phyloP scores from a whole-genome alignment of 345 rosid species.

The Nasturtium officinale region DNA sequence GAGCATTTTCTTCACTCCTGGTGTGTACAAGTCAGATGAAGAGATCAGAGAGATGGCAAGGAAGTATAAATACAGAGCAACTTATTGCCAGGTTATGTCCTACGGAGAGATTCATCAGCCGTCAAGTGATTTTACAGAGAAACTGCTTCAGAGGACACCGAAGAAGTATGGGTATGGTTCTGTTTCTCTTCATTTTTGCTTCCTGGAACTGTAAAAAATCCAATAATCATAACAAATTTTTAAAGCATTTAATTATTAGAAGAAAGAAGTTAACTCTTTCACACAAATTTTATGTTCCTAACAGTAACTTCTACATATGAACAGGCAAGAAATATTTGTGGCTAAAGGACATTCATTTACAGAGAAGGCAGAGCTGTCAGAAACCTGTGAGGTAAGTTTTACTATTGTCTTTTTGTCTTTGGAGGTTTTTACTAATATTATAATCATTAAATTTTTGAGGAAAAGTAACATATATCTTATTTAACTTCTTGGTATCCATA shows the following conservation, averaged over 20 bases:
- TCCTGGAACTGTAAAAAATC: neutral
- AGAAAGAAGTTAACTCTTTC: too few relatives aligned
- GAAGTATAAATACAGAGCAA: conserved; percentile 68
- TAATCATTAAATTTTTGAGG: neutral
- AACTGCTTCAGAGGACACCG: neutral
- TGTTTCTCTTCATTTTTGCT: conserved; percentile 8
- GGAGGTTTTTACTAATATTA: neutral
- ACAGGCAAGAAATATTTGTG: conserved; percentile 23
- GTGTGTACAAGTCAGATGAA: conserved; percentile 30
- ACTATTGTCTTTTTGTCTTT: too few relatives aligned
- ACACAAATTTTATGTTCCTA: neutral
- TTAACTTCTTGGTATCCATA: conserved; percentile 19
- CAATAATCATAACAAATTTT: neutral
- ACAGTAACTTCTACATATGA: neutral
- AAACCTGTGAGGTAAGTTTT: conserved; percentile 37
- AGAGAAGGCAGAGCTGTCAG: conserved; percentile 31
- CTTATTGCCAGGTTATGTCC: conserved; percentile 72
- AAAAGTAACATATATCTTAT: neutral
- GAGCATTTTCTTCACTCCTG: conserved; percentile 47
- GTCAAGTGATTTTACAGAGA: conserved; percentile 34
- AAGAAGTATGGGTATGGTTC: conserved; percentile 25
- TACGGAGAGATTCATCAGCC: conserved; percentile 50
- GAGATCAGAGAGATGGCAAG: conserved; percentile 54
- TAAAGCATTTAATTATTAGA: too few relatives aligned
- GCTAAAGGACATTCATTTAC: conserved; percentile 23